phyloP scores from a whole-genome alignment of 139 green algal genomes.

The Trebouxia sp. region DNA sequence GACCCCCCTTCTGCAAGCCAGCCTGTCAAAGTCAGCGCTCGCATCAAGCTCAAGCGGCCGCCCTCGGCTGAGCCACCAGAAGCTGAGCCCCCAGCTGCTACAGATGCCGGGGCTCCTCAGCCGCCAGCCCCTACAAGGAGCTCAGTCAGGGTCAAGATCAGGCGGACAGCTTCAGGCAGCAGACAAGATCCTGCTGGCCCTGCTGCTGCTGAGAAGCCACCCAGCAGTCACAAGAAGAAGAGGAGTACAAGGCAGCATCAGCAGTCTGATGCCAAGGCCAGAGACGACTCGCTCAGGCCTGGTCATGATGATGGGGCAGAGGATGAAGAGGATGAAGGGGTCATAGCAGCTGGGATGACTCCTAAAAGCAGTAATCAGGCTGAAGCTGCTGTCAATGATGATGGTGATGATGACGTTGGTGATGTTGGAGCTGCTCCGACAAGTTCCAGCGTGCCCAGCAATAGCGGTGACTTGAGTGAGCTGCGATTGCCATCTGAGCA shows the following conservation, averaged over 20 bases:
- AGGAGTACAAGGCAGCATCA: neutral
- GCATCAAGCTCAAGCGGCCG: neutral
- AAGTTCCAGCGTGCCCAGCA: neutral
- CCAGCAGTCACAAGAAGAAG: too few relatives aligned
- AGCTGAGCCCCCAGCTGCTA: neutral
- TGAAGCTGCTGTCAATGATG: too few relatives aligned
- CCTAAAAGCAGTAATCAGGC: too few relatives aligned
- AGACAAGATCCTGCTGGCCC: too few relatives aligned
- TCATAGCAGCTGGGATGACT: too few relatives aligned
- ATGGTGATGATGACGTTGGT: neutral
- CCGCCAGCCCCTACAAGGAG: neutral
- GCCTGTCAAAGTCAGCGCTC: neutral
- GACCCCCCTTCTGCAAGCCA: neutral
- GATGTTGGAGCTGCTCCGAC: neutral
- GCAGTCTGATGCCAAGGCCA: neutral
- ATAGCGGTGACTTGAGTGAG: neutral
- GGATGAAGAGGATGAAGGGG: neutral
- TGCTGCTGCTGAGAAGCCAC: too few relatives aligned
- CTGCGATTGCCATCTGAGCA: neutral
- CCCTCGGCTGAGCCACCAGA: neutral
- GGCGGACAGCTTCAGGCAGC: neutral
- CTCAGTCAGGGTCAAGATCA: constrained; percentile 13
- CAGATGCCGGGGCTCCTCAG: neutral
- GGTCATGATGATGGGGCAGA: too few relatives aligned
- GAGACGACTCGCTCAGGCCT: too few relatives aligned